phyloP scores from a whole-genome alignment of 495 filamentous ascomycete genomes.

The Aspergillus indologenus region DNA sequence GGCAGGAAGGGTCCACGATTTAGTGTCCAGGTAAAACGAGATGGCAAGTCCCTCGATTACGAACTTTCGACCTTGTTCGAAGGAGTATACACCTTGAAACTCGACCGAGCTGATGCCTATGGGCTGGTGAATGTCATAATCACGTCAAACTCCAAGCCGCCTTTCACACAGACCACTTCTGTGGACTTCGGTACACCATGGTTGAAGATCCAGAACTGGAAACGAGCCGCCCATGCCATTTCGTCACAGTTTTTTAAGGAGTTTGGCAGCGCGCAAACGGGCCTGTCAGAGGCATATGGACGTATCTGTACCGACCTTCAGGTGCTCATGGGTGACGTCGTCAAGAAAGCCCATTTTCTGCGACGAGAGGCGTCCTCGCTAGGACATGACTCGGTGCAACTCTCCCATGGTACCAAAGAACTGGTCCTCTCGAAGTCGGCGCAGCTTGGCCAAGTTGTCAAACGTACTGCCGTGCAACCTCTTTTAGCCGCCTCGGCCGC shows the following conservation, averaged over 20 bases:
- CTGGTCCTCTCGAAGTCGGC: conserved; percentile 35
- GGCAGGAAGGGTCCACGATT: conserved; percentile 51
- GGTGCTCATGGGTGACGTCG: conserved; percentile 46
- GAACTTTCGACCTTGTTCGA: conserved; percentile 54
- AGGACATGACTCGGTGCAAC: conserved; percentile 23
- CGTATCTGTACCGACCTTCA: conserved; percentile 52
- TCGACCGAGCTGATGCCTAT: conserved; percentile 57
- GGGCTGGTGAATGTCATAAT: conserved; percentile 58
- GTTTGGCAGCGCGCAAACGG: conserved; percentile 42
- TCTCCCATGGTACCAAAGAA: conserved; percentile 23
- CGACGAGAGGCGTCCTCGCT: conserved; percentile 32
- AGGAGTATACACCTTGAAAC: conserved; percentile 55
- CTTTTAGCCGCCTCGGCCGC: conserved; percentile 32
- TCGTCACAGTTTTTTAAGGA: conserved; percentile 44
- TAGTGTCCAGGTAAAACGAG: conserved; percentile 49
- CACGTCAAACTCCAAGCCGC: conserved; percentile 48
- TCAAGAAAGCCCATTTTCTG: conserved; percentile 39
- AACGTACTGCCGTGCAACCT: conserved; percentile 34
- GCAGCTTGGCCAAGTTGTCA: conserved; percentile 35
- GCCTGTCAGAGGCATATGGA: conserved; percentile 38
- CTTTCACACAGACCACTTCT: conserved; percentile 50
- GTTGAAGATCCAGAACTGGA: conserved; percentile 58
- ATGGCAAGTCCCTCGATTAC: conserved; percentile 40
- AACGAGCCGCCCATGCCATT: conserved; percentile 42
- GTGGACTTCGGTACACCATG: conserved; percentile 63